phyloP scores from a whole-genome alignment of 129 eudicot genomes.

The Pulicaria dysenterica region DNA sequence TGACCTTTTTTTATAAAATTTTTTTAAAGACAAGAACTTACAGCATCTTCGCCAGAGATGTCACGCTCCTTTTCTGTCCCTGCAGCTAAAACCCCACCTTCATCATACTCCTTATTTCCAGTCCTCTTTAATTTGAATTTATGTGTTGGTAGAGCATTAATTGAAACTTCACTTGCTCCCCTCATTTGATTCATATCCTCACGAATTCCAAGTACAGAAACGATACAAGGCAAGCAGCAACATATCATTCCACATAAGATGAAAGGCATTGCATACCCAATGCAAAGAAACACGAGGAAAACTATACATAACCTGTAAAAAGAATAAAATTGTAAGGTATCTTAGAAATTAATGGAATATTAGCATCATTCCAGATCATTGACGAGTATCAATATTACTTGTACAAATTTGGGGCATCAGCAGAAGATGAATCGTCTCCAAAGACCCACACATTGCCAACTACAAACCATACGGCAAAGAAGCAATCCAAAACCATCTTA shows the following conservation, averaged over 20 bases:
- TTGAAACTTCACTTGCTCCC: constrained; percentile 60
- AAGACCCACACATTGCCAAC: constrained; percentile 75
- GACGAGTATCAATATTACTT: constrained; percentile 31
- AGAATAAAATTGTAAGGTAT: constrained; percentile 7
- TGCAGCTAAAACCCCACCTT: constrained; percentile 58
- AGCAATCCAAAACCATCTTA: constrained; percentile 72
- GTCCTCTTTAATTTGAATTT: constrained; percentile 47
- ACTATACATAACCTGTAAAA: constrained; percentile 65
- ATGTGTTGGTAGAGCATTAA: constrained; percentile 60
- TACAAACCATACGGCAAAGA: constrained; percentile 78
- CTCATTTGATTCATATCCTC: constrained; percentile 56
- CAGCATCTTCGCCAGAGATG: constrained; percentile 70
- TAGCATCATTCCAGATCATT: background rate
- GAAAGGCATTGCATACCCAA: constrained; percentile 83
- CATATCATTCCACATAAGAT: constrained; percentile 71
- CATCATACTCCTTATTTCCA: constrained; percentile 39
- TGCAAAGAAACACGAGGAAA: constrained; percentile 60
- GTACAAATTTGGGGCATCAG: constrained; percentile 73
- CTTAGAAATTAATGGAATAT: background rate
- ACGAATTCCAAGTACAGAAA: constrained; percentile 60
- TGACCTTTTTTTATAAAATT: background rate
- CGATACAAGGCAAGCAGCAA: constrained; percentile 72
- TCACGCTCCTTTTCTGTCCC: constrained; percentile 69
- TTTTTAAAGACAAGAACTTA: constrained; percentile 39
- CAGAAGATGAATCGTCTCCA: constrained; percentile 63